A percentile compares a stretch with the other conserved stretches of the same genome.
Evolutionary conservation across 108 stramenopile genomes (phyloP).

Genomic region (Thalassiosira profunda): DNA sequence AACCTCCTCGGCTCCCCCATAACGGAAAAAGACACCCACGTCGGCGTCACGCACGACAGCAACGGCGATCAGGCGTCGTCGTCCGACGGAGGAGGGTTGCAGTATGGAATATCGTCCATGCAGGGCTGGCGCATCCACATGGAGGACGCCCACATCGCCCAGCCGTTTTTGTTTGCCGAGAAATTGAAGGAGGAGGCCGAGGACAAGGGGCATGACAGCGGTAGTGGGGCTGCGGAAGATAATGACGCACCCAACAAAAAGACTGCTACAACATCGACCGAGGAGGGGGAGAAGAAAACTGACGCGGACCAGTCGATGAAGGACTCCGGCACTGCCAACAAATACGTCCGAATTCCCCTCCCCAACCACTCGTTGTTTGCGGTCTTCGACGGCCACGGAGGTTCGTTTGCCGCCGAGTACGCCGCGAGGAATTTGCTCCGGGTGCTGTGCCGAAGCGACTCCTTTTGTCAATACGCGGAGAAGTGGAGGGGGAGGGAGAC

Average conservation of each 20-base stretch:
- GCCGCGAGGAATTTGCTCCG: conserved; percentile 54
- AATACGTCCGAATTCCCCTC: conserved; percentile 31
- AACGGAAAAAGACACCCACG: conserved; percentile 39
- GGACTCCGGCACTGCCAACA: neutral
- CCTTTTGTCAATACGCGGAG: conserved; percentile 57
- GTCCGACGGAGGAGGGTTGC: conserved; percentile 30
- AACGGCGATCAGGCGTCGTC: neutral
- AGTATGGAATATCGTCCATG: conserved; percentile 83
- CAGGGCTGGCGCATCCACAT: conserved; percentile 93
- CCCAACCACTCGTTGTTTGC: conserved; percentile 71
- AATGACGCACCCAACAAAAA: conserved; percentile 2
- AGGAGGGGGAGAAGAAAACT: neutral
- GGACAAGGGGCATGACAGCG: neutral
- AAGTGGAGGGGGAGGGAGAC: conserved; percentile 22
- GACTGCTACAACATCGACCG: neutral
- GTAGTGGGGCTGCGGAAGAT: neutral
- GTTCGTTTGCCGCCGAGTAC: conserved; percentile 70
- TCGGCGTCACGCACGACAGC: conserved; percentile 12
- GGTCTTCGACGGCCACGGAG: conserved; percentile 89
- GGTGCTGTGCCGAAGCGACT: conserved; percentile 42
- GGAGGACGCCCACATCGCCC: conserved; percentile 85
- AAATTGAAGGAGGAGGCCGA: neutral
- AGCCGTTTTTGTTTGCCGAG: conserved; percentile 49
- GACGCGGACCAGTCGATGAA: neutral
- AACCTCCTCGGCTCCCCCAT: conserved; percentile 28